Evolutionary conservation across 768 basidiomycete genomes (phyloP).

Genomic region (Auriscalpium vulgare): DNA sequence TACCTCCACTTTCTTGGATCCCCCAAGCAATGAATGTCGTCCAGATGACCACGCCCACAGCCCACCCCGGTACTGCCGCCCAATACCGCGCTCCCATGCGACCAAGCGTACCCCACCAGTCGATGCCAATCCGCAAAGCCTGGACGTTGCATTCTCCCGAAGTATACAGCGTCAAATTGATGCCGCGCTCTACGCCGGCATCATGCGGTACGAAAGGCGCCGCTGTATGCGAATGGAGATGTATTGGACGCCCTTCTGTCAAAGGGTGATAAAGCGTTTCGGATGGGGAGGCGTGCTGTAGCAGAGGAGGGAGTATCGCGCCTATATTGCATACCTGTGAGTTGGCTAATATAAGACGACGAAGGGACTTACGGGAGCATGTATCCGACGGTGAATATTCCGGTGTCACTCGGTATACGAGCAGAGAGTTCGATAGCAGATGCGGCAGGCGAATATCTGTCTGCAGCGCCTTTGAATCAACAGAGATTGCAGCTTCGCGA

Average conservation of each 20-base stretch:
- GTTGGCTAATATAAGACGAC: too few relatives aligned
- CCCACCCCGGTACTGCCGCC: constrained; percentile 65
- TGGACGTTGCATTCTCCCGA: constrained; percentile 44
- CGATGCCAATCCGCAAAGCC: constrained; percentile 47
- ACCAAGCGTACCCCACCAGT: constrained; percentile 66
- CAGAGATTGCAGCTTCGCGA: constrained; percentile 13
- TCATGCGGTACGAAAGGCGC: constrained; percentile 51
- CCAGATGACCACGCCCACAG: constrained; percentile 58
- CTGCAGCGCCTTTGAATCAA: constrained; percentile 32
- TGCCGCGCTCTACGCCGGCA: constrained; percentile 23
- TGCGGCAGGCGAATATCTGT: constrained; percentile 44
- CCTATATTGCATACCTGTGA: constrained; percentile 26
- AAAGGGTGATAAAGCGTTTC: constrained; percentile 59
- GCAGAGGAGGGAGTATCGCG: constrained; percentile 52
- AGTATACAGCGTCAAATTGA: constrained; percentile 54
- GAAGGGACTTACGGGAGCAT: constrained; percentile 23
- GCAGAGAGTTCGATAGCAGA: constrained; percentile 49
- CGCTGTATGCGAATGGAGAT: constrained; percentile 61
- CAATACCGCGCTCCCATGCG: constrained; percentile 69
- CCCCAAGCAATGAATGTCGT: constrained; percentile 48
- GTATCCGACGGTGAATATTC: constrained; percentile 12
- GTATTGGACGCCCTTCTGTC: constrained; percentile 29
- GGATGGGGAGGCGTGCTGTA: constrained; percentile 61
- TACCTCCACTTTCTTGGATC: constrained; percentile 19
- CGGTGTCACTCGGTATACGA: constrained; percentile 55